Percentiles rank a stretch among this genome's conserved stretches.
phyloP scores from a whole-genome alignment of 2,329 filamentous ascomycete species.

The Microdochium trichocladiopsis region DNA sequence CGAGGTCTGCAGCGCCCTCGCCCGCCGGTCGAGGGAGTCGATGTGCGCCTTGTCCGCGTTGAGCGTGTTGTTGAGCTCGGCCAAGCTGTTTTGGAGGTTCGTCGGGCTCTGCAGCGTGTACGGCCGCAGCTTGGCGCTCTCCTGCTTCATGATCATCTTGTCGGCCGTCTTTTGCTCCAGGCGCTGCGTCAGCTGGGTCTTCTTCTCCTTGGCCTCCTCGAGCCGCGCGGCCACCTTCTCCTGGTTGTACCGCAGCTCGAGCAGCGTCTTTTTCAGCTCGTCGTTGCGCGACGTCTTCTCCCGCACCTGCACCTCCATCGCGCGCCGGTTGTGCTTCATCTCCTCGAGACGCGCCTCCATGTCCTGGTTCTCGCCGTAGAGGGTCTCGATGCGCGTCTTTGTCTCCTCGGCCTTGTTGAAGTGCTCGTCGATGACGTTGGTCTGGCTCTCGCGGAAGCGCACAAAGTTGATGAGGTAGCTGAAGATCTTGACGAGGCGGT shows the following conservation, averaged over 20 bases:
- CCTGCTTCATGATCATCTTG: slow-evolving; percentile 67
- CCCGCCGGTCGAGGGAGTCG: slow-evolving; percentile 77
- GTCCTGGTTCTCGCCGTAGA: slow-evolving; percentile 81
- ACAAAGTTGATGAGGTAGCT: slow-evolving; percentile 99
- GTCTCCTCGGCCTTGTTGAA: slow-evolving; percentile 85
- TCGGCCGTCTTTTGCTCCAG: slow-evolving; percentile 67
- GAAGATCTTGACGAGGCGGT: slow-evolving; percentile 88
- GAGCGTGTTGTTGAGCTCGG: slow-evolving; percentile 75
- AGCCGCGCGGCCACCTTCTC: slow-evolving; percentile 76
- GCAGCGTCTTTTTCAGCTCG: slow-evolving; percentile 72
- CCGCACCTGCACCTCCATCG: slow-evolving; percentile 73
- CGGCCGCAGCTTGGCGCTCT: slow-evolving; percentile 81
- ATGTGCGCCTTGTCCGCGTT: slow-evolving; percentile 76
- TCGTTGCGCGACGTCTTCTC: slow-evolving; percentile 84
- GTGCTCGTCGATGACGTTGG: slow-evolving; percentile 81
- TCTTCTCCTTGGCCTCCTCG: slow-evolving; percentile 76
- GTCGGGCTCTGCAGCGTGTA: slow-evolving; percentile 88
- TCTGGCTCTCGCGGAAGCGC: slow-evolving; percentile 90
- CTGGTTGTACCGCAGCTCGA: slow-evolving; percentile 76
- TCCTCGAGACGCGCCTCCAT: slow-evolving; percentile 75
- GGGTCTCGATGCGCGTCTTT: slow-evolving; percentile 78
- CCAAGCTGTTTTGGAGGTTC: slow-evolving; percentile 72
- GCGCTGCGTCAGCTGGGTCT: slow-evolving; percentile 63
- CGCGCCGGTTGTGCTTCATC: slow-evolving; percentile 71
- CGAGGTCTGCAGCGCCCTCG: slow-evolving; percentile 86